phyloP scores from a whole-genome alignment of 805 yeast species.

The Yamadazyma olivae region DNA sequence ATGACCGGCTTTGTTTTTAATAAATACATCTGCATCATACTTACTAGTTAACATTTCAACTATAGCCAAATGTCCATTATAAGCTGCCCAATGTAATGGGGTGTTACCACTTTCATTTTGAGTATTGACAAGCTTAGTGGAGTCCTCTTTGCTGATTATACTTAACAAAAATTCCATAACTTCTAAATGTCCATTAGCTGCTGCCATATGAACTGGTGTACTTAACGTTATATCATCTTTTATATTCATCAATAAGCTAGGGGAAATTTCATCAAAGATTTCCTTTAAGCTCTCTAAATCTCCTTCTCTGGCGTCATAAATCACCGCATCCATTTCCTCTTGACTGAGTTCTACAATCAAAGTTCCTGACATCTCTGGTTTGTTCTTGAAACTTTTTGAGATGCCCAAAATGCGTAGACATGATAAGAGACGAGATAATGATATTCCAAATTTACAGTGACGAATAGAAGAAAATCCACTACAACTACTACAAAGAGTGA shows the following conservation, averaged over 20 bases:
- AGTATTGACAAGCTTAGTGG: constrained; percentile 27
- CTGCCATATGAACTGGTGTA: constrained; percentile 91
- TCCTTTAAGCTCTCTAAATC: constrained; percentile 74
- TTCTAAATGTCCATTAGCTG: constrained; percentile 87
- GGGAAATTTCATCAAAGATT: constrained; percentile 58
- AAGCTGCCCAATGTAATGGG: constrained; percentile 94
- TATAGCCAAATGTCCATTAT: constrained; percentile 75
- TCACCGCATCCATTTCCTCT: constrained; percentile 80
- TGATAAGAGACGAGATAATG: too few relatives aligned
- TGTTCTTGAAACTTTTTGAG: not conserved
- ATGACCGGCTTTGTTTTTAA: constrained; percentile 70
- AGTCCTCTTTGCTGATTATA: constrained; percentile 43
- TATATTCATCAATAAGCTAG: constrained; percentile 41
- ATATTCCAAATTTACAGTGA: too few relatives aligned
- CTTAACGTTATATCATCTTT: constrained; percentile 62
- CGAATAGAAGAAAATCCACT: too few relatives aligned
- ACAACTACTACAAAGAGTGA: too few relatives aligned
- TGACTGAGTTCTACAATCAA: constrained; percentile 39
- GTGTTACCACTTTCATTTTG: constrained; percentile 86
- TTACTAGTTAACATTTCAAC: constrained; percentile 70
- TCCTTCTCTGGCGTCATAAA: constrained; percentile 84
- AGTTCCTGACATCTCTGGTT: constrained; percentile 13
- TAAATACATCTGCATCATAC: constrained; percentile 76
- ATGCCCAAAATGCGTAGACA: too few relatives aligned
- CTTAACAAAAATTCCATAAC: constrained; percentile 59